Evolutionary conservation across 305 asterid species (phyloP).

Genomic region (Rubia tinctorum): DNA sequence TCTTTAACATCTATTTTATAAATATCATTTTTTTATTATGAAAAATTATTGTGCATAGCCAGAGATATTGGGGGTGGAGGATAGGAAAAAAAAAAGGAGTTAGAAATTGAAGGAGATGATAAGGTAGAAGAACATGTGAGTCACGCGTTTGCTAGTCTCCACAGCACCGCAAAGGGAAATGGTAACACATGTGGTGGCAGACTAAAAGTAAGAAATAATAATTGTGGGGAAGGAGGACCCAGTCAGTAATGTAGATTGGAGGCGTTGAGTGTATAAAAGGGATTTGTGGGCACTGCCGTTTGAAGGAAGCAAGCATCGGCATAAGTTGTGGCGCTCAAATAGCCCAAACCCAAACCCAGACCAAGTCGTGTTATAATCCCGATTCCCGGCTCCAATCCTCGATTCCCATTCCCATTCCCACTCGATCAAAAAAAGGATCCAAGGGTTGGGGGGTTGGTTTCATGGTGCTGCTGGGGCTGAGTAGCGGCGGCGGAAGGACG

Average conservation of each 20-base stretch:
- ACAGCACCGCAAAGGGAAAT: background rate
- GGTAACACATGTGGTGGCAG: background rate
- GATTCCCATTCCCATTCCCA: too few relatives aligned
- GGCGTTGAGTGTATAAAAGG: background rate
- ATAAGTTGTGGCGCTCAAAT: background rate
- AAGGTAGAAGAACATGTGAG: background rate
- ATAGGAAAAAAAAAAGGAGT: too few relatives aligned
- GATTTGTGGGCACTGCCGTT: background rate
- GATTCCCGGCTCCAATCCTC: too few relatives aligned
- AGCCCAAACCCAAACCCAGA: background rate
- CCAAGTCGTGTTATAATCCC: too few relatives aligned
- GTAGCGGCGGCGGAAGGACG: background rate
- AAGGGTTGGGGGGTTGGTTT: background rate
- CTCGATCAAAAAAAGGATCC: too few relatives aligned
- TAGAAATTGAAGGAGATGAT: too few relatives aligned
- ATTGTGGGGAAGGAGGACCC: background rate
- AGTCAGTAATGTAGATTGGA: background rate
- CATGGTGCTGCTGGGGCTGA: constrained; percentile 14
- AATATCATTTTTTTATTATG: too few relatives aligned
- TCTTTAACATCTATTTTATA: too few relatives aligned
- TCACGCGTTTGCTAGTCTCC: background rate
- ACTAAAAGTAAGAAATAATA: background rate
- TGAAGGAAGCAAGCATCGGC: background rate
- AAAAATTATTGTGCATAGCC: too few relatives aligned
- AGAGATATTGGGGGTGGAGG: too few relatives aligned